Evolutionary conservation across 306 rosid genomes (phyloP).

Genomic region (Echinosophora koreensis): DNA sequence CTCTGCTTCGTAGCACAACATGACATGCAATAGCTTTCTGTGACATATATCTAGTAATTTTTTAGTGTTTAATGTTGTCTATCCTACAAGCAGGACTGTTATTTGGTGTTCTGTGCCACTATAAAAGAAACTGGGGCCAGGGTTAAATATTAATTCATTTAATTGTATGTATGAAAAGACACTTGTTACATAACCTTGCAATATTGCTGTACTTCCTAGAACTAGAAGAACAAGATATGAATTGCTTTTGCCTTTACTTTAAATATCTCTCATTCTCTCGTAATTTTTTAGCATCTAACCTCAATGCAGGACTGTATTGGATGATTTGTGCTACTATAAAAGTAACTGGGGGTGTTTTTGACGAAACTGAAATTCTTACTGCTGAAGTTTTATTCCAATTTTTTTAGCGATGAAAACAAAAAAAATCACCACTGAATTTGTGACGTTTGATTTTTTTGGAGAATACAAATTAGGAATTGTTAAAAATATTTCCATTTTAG

Average conservation of each 20-base stretch:
- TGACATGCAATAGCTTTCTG: constrained; percentile 18
- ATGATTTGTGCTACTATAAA: neutral
- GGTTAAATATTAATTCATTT: constrained; percentile 3
- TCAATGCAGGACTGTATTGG: constrained; percentile 10
- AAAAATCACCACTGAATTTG: neutral
- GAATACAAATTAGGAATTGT: constrained; percentile 5
- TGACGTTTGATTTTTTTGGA: neutral
- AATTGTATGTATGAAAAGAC: constrained; percentile 4
- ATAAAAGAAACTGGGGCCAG: neutral
- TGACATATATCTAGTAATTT: neutral
- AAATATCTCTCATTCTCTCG: constrained; percentile 20
- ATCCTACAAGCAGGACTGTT: constrained; percentile 14
- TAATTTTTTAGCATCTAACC: constrained; percentile 15
- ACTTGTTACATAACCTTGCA: constrained; percentile 10
- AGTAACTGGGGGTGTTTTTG: neutral
- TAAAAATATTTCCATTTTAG: neutral
- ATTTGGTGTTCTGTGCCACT: constrained; percentile 9
- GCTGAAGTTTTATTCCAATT: neutral
- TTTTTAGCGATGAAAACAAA: neutral
- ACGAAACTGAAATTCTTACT: neutral
- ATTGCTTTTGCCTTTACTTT: constrained; percentile 14
- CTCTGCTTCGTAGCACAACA: constrained; percentile 21
- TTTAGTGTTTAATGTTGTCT: constrained; percentile 31
- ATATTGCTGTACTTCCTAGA: constrained; percentile 8
- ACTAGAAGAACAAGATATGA: constrained; percentile 7